Evolutionary conservation across 2,329 filamentous ascomycete species (phyloP), one percentile per base, ranked within the genome.

Genomic region (Alternaria metachromatica): DNA sequence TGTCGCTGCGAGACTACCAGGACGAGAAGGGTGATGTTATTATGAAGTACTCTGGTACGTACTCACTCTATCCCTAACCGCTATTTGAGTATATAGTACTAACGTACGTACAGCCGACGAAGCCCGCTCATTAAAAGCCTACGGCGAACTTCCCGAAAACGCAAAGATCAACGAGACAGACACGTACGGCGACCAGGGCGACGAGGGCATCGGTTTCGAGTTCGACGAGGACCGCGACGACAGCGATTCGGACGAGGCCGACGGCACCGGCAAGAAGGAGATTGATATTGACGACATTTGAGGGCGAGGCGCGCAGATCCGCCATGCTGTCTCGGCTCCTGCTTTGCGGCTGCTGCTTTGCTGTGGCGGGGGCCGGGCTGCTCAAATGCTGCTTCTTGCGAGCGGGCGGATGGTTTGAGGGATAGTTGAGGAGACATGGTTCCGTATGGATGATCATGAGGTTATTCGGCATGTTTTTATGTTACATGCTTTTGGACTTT

Each of bases 121-220:
- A 86, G 96, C 96, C 76, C 91, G 96, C 79, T 92, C 90, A 72
- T 88, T 99, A 78, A 98, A 98, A 86, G 93, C 94, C 67, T 98
- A 98, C 83, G 96, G 96, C 82, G 96, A 99, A 84, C 87, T 99
- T 65, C 96, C 96, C 73, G 96, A 98, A 85, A 92, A 89, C 78
- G 96, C 96, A 81, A 98, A 98, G 91, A 99, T 99, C 89, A 99
- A 99, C 89, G 96, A 99, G 89, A 97, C 94, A 70, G 96, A 98
- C 83, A 97, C 93, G 51, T 97, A 89, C 80, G 89, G 93, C 78
- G 92, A 94, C 82, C 92, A 94, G 82, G 94, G 94, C 82, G 92
- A 97, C 81, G 95, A 96, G 82, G 79, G 97, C 78, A 93, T 92
- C 85, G 96, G 96, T 84, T 97, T 99, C 87, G 96, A 98, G 85